Conservation (phyloP, 805 yeast species). For the Schwanniomyces yamadae region DNA sequence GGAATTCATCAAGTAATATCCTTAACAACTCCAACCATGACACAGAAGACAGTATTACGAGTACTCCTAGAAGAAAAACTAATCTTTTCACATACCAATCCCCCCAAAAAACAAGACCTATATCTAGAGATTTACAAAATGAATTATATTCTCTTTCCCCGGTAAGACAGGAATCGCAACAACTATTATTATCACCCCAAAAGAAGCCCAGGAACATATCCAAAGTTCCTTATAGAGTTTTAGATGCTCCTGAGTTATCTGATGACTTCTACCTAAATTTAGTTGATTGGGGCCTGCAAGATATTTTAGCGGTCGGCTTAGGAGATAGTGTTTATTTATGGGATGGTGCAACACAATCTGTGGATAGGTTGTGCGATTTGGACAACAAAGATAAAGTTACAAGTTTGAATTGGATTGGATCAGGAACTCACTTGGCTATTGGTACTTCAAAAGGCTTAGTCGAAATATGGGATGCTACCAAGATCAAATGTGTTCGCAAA, state of each 20-base stretch:
- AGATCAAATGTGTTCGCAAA: slow-evolving; percentile 77
- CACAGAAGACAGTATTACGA: slow-evolving; percentile 18
- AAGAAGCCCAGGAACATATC: slow-evolving; percentile 75
- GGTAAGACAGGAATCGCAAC: slow-evolving; percentile 84
- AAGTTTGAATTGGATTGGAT: slow-evolving; percentile 87
- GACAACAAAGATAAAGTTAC: slow-evolving; percentile 66
- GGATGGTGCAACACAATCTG: slow-evolving; percentile 84
- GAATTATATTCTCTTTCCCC: slow-evolving; percentile 82
- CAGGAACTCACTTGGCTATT: slow-evolving; percentile 91
- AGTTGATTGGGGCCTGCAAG: slow-evolving; percentile 94
- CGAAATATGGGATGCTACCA: slow-evolving; percentile 91
- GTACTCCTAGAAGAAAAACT: slow-evolving; percentile 46
- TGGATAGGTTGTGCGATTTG: slow-evolving; percentile 75
- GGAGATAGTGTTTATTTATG: slow-evolving; percentile 87
- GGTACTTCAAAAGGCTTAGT: slow-evolving; percentile 87
- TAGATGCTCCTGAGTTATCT: slow-evolving; percentile 93
- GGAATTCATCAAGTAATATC: slow-evolving; percentile 7
- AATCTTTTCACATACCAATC: slow-evolving; percentile 76
- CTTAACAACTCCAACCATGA: slow-evolving; percentile 7
- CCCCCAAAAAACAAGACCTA: slow-evolving; percentile 61
- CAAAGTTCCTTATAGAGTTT: slow-evolving; percentile 85
- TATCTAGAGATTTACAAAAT: slow-evolving; percentile 62
- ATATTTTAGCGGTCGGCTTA: slow-evolving; percentile 84
- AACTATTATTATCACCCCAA: slow-evolving; percentile 75
- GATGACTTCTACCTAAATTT: slow-evolving; percentile 92